A percentile compares a stretch with the other conserved stretches of the same genome.
These are phyloP conservation scores for Malassezia yamatoensis DNA, from an alignment of 1,284 basidiomycete genomes.

Conservation along the genomic window DNA sequence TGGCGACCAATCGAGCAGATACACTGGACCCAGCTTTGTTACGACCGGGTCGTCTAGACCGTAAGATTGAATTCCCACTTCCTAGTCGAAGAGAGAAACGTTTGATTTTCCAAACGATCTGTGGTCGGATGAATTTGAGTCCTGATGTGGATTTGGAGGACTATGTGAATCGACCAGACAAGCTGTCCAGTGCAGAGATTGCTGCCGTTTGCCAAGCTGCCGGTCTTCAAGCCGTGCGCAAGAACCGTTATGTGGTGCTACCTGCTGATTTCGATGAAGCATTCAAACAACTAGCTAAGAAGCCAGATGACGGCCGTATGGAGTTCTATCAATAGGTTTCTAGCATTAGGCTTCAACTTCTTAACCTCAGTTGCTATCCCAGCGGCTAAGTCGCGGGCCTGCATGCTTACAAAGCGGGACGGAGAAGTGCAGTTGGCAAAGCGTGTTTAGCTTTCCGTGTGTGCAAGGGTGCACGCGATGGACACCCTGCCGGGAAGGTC, in stretches of 20 bases:
- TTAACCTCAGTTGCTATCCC: too few relatives aligned
- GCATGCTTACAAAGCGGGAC: slow-evolving; percentile 12
- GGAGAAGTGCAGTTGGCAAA: neutral
- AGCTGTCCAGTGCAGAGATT: slow-evolving; percentile 89
- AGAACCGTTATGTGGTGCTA: slow-evolving; percentile 92
- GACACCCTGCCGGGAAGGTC: neutral
- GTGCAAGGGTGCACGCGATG: slow-evolving; percentile 11
- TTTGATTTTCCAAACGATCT: slow-evolving; percentile 95
- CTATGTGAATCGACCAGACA: slow-evolving; percentile 92
- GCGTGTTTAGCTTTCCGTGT: neutral
- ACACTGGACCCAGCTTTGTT: slow-evolving; percentile 72
- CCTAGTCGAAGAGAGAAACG: slow-evolving; percentile 91
- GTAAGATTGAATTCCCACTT: slow-evolving; percentile 97
- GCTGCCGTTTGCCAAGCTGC: slow-evolving; percentile 92
- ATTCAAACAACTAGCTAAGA: slow-evolving; percentile 46
- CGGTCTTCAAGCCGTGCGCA: slow-evolving; percentile 92
- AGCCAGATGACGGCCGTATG: slow-evolving; percentile 42
- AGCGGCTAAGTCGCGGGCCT: neutral
- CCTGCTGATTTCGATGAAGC: slow-evolving; percentile 80
- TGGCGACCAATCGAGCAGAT: slow-evolving; percentile 48
- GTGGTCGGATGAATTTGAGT: slow-evolving; percentile 92
- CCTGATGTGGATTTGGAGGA: slow-evolving; percentile 98
- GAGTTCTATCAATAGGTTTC: slow-evolving; percentile 40
- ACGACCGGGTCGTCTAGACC: slow-evolving; percentile 90
- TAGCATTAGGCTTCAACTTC: neutral